Evolutionary conservation across 371 early-diverging fungal genomes (phyloP), one percentile per base, ranked within the genome.

Genomic region (Mucor circinelloides): DNA sequence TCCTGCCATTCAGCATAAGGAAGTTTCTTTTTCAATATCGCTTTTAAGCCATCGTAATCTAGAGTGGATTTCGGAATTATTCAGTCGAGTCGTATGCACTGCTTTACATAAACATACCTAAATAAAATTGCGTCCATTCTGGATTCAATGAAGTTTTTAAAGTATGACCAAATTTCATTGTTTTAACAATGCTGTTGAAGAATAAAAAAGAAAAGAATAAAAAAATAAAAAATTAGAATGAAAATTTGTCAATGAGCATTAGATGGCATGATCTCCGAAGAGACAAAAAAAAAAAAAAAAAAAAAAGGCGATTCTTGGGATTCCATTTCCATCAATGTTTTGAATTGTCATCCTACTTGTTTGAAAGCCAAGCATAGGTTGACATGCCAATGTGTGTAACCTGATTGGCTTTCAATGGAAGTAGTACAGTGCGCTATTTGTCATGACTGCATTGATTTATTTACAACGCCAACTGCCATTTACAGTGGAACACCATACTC

Each of bases 121-220:
- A 58, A 66, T 82, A 82, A 50, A 75, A 70, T 12, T 61, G 91
- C 36, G 87, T 85, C 94, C 97, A 97, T 64, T 94, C 95, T 2
- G 87, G 88, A 67, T 92, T 87, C 40, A 93, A 82, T 32, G 90
- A 86, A 15, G 88, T 87, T 67, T 83, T 80, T 23, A 97, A 79
- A 71, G 94, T 92, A 65, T 91, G 89, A 28, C 93, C 94, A 80
- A 96, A 97, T 87, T 95, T 95, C 97, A 97, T 97, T 55, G 44
- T 57, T 54, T 17, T 12, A 8, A n/a, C 13, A 44, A n/a, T 58
- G 55, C 30, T 52, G 4, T 58, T 1, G 28, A 56, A 32, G 56
- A 54, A 12, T 30, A 66, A 52, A 25, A 59, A 55, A 57, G 58
- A 63, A 36, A 28, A 38, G 19, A 21, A 48, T 2, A 44, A 28